phyloP scores from a whole-genome alignment of 2,329 filamentous ascomycete species.

The Shiraia bambusicola region DNA sequence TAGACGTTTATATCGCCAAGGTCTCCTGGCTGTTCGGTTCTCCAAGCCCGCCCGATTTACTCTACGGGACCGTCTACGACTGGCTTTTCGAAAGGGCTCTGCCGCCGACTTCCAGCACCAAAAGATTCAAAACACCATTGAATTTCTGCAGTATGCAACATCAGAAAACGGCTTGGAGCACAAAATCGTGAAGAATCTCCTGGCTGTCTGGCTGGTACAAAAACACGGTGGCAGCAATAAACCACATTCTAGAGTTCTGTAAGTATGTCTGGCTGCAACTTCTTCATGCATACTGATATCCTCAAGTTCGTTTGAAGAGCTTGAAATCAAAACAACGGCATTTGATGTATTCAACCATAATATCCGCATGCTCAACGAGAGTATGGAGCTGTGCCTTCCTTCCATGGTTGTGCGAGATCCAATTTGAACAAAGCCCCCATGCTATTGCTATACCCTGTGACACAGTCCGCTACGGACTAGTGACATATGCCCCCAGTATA shows the following conservation, averaged over 20 bases:
- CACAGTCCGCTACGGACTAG: conserved; percentile 8
- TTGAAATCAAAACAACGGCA: conserved; percentile 40
- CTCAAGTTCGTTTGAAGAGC: conserved; percentile 26
- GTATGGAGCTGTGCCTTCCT: conserved; percentile 63
- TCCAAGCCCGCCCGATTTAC: conserved; percentile 67
- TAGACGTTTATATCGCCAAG: conserved; percentile 65
- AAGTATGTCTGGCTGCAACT: conserved; percentile 3
- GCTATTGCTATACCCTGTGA: conserved; percentile 8
- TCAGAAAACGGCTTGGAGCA: conserved; percentile 69
- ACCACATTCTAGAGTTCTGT: conserved; percentile 24
- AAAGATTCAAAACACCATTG: conserved; percentile 64
- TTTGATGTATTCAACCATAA: conserved; percentile 69
- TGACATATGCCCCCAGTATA: too few relatives aligned
- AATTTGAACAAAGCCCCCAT: conserved; percentile 10
- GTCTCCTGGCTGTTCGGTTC: conserved; percentile 71
- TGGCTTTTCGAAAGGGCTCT: conserved; percentile 42
- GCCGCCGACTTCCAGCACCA: conserved; percentile 40
- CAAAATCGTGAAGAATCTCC: conserved; percentile 67
- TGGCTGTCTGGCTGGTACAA: conserved; percentile 53
- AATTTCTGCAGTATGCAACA: conserved; percentile 68
- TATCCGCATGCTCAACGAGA: conserved; percentile 71
- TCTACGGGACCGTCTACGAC: conserved; percentile 54
- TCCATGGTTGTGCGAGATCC: conserved; percentile 35
- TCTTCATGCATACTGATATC: neutral
- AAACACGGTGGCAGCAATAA: conserved; percentile 33